phyloP scores from a whole-genome alignment of 1,284 basidiomycete species.

The Cutaneotrichosporon sp. region DNA sequence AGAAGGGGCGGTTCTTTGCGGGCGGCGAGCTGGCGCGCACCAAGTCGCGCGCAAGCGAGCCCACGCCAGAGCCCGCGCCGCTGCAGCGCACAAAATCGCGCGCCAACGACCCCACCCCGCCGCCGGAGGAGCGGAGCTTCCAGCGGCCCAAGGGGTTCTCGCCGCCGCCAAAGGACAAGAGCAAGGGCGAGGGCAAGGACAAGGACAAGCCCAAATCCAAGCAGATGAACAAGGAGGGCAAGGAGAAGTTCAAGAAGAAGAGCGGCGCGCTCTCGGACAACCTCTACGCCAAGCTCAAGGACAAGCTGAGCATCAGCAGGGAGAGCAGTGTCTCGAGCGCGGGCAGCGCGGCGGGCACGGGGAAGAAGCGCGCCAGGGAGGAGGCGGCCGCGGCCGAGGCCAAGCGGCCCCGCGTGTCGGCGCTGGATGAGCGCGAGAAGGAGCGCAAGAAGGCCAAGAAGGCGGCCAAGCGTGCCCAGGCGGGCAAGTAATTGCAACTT shows the following conservation, averaged over 20 bases:
- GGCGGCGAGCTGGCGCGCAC: neutral
- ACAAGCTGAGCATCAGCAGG: slow-evolving; percentile 2
- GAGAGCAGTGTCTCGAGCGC: neutral
- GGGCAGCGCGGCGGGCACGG: neutral
- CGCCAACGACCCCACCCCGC: neutral
- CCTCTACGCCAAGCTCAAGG: neutral
- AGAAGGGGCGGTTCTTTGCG: neutral
- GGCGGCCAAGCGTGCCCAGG: slow-evolving; percentile 2
- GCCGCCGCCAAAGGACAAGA: slow-evolving; percentile 7
- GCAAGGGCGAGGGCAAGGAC: slow-evolving; percentile 10
- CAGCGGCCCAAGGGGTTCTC: slow-evolving; percentile 8
- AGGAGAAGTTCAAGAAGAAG: neutral
- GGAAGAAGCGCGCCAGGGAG: slow-evolving; percentile 15
- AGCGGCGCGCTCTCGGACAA: neutral
- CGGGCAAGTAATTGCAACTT: slow-evolving; percentile 4
- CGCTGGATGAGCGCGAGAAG: slow-evolving; percentile 4
- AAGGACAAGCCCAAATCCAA: too few relatives aligned
- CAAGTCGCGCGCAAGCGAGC: neutral
- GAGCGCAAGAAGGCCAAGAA: slow-evolving; percentile 11
- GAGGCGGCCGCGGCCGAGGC: neutral
- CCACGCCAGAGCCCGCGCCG: too few relatives aligned
- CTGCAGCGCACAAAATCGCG: neutral
- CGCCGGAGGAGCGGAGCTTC: slow-evolving; percentile 8
- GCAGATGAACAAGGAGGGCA: neutral
- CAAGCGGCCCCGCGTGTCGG: neutral